Base-by-base conservation (phyloP, 306 rosid genomes). In the Sechiopsis laciniata region DNA sequence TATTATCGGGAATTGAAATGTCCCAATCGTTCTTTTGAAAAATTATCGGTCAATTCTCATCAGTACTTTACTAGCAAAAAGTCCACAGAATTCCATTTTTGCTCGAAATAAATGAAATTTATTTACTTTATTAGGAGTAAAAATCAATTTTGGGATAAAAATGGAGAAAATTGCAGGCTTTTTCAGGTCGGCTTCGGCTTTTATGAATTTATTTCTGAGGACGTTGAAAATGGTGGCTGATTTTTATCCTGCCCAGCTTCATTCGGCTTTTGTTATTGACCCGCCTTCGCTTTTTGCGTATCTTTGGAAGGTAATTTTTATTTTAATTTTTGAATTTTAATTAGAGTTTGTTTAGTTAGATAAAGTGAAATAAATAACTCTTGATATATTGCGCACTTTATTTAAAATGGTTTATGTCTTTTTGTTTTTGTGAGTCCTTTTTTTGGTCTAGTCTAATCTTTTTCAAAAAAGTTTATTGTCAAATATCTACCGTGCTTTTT, bases 151-250 rank as follows among this genome's bases (percentile, higher is more conserved):
- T 58, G 21, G 32, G 64, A 62, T 35, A 1, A 26, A 26, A 26
- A 26, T 7, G 56, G 15, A 72, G 42, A 68, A 73, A 71, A 2
- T 50, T 78, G 82, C 96, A 94, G 98, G 96, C 88, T 85, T 85
- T 89, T 90, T 82, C 87, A 87, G 91, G 72, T 94, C 98, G 22
- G 98, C 86, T n/a, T 90, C 98, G 76, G 87, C 87, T 73, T 90
- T 94, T 79, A 86, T 90, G 97, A 94, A 94, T 78, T 51, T 78
- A 12, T 29, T 90, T 75, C 75, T 90, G 73, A 80, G 85, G 51
- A 84, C 87, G 15, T 85, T 94, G 85, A 94, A 94, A 82, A 83
- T 84, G 13, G 87, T 87, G 76, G 89, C 78, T 0, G 98, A 90
- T 64, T 86, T 83, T 84, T 94, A 94, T 81, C 98, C 98, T 4